Base-by-base conservation (phyloP, 2,329 filamentous ascomycete species). In the Cercospora janseana region DNA sequence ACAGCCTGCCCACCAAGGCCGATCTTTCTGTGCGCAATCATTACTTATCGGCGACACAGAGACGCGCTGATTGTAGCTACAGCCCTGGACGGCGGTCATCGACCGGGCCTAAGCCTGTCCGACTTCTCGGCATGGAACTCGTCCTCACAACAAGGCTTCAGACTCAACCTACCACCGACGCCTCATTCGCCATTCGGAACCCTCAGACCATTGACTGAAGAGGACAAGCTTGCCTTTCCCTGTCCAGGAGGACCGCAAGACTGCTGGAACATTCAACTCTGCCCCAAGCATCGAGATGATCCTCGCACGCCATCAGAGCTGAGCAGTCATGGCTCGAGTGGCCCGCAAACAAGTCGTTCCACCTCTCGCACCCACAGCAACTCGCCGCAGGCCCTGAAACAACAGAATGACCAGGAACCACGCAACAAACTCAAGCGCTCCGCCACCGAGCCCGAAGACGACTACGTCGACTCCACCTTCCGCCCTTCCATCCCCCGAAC, bases 261-360 rank as follows among this genome's bases (percentile, higher is more conserved):
- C 28, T 58, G 54, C 51, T 58, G 56, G 56, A 58, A 58, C 20
- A 23, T 40, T 8, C 51, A 49, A 23, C 43, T 55, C 6, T 54
- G 56, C 27, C 56, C 54, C 10, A 58, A 54, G 32, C 56, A 58
- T 42, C 49, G 46, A 20, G 45, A 51, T 18, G 50, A 41, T 24
- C 41, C 51, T 4, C 21, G 16, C 12, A 40, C 45, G 15, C 23
- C 44, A 9, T 24, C 32, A 21, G 24, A 47, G 21, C 10, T 8
- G 4, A 29, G 10, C 23, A 34, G 6, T 21, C 43, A 21, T n/a
- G 28, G 15, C 18, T 15, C 13, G n/a, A 42, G 7, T 29, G 35
- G n/a, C 18, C 23, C 32, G 24, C 37, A 31, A 8, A 20, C 28
- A 35, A 44, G 28, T 13, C 16, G 20, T 6, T 26, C 29, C 27